phyloP scores from a whole-genome alignment of 164 flowering plant genomes.

The Umbellularia californica region DNA sequence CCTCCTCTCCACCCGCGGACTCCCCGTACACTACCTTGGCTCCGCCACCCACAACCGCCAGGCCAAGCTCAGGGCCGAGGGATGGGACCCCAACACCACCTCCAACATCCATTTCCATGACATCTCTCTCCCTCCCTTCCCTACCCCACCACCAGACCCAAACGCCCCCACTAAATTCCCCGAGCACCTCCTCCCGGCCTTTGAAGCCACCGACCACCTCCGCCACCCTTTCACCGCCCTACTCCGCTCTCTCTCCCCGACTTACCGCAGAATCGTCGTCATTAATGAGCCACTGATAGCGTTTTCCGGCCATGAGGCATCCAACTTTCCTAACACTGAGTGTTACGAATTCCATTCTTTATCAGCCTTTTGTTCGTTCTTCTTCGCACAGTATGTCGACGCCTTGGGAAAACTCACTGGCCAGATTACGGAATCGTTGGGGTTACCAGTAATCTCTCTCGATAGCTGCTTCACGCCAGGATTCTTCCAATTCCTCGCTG shows the following conservation, averaged over 20 bases:
- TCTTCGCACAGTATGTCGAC: conserved; percentile 14
- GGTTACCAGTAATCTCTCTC: conserved; percentile 20
- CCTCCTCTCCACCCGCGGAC: conserved; percentile 30
- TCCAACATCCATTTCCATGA: conserved; percentile 50
- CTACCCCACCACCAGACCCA: conserved; percentile 43
- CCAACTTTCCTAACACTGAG: conserved; percentile 37
- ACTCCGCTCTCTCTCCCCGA: conserved; percentile 27
- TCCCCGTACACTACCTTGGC: conserved; percentile 38
- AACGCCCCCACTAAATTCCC: conserved; percentile 40
- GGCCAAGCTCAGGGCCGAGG: conserved; percentile 39
- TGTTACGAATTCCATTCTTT: conserved; percentile 42
- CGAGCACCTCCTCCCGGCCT: conserved; percentile 40
- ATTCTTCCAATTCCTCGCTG: conserved; percentile 25
- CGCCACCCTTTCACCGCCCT: conserved; percentile 42
- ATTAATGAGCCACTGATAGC: conserved; percentile 61
- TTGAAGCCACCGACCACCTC: conserved; percentile 36
- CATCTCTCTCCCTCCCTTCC: conserved; percentile 28
- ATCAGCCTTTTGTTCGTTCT: conserved; percentile 38
- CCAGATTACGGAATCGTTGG: neutral
- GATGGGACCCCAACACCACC: conserved; percentile 21
- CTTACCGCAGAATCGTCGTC: conserved; percentile 31
- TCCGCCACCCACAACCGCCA: conserved; percentile 52
- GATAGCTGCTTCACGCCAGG: conserved; percentile 40
- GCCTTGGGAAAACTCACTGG: conserved; percentile 11
- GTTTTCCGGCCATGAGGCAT: conserved; percentile 39